These are phyloP conservation scores for Trebouxia sp. DNA, from an alignment of 139 green algal genomes.

Conservation along the genomic window DNA sequence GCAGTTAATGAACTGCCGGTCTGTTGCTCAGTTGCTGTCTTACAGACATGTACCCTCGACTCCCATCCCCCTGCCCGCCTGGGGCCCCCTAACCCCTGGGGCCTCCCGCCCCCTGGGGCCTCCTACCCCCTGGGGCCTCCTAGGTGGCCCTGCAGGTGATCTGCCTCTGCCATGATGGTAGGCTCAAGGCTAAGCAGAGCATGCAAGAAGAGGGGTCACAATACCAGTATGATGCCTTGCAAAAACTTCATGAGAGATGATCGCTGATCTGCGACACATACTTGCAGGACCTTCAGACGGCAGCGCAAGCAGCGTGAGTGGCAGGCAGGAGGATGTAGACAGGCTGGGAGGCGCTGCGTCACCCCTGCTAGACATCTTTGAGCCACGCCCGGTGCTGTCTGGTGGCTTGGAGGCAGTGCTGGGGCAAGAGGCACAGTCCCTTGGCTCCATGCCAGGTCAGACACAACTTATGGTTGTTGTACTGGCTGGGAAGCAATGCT, in stretches of 20 bases:
- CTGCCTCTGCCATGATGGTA: too few species aligned
- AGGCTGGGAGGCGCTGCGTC: neutral
- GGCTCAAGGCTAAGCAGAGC: too few species aligned
- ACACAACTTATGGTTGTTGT: too few species aligned
- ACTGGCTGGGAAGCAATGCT: too few species aligned
- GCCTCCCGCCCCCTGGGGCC: too few species aligned
- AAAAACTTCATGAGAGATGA: neutral
- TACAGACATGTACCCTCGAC: too few species aligned
- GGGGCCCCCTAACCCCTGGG: too few species aligned
- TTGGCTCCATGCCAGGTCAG: constrained; percentile 20
- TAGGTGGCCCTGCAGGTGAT: too few species aligned
- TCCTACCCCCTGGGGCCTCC: too few species aligned
- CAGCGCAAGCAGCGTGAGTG: neutral
- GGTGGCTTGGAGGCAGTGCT: constrained; percentile 22
- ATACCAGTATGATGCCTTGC: neutral
- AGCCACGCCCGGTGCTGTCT: neutral
- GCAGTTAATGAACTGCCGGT: too few species aligned
- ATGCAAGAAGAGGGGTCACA: neutral
- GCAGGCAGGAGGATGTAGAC: neutral
- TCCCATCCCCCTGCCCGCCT: too few species aligned
- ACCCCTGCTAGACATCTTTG: constrained; percentile 20
- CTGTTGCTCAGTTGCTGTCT: too few species aligned
- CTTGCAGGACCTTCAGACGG: neutral
- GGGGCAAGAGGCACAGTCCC: neutral
- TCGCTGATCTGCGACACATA: neutral